A percentile compares a stretch with the other conserved stretches of the same genome.
phyloP scores from a whole-genome alignment of 2,329 filamentous ascomycete species.

The Fusarium palustre region DNA sequence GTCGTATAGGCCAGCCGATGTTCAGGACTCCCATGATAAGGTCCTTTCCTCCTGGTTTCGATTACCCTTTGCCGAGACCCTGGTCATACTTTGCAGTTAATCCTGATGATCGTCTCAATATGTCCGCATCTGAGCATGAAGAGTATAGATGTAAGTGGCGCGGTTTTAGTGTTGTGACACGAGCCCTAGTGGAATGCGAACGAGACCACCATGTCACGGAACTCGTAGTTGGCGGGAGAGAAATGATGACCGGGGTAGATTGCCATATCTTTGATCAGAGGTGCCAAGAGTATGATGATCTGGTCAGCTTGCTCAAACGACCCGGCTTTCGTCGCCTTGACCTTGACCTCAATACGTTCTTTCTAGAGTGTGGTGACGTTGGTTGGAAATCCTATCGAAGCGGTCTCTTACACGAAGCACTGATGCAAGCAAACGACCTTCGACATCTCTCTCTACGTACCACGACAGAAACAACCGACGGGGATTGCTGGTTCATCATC shows the following conservation, averaged over 20 bases:
- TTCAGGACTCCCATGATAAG: conserved; percentile 8
- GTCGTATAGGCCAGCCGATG: neutral
- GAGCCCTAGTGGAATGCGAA: neutral
- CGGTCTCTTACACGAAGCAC: neutral
- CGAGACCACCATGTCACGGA: neutral
- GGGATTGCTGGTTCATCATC: fast-evolving
- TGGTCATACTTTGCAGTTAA: neutral
- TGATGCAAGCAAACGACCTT: neutral
- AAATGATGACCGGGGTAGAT: neutral
- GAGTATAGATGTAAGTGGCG: neutral
- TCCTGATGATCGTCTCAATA: too few relatives aligned
- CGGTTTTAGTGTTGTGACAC: neutral
- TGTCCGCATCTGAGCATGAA: neutral
- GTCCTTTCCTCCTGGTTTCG: neutral
- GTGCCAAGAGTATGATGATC: neutral
- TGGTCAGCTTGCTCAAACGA: neutral
- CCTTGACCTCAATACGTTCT: neutral
- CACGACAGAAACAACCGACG: fast-evolving
- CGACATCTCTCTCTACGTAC: neutral
- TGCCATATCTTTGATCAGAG: neutral
- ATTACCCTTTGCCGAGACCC: neutral
- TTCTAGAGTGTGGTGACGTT: neutral
- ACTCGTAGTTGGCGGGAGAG: neutral
- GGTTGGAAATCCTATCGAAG: neutral
- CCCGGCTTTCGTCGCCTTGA: neutral